Evolutionary conservation across 1,284 basidiomycete species (phyloP).

Genomic region (Heterobasidion parviporum): DNA sequence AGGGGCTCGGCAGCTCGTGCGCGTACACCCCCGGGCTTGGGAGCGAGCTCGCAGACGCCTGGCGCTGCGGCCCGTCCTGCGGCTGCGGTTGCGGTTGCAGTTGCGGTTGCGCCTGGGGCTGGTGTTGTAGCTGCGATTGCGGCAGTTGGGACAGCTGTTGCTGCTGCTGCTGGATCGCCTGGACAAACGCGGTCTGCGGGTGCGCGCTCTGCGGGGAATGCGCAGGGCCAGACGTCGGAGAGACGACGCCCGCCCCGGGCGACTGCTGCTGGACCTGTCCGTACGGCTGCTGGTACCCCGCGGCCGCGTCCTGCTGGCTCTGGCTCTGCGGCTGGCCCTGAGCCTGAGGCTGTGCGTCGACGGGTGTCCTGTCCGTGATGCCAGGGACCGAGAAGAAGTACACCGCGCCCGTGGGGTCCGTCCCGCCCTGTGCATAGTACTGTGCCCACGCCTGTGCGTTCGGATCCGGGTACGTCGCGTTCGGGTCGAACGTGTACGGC

Average conservation of each 20-base stretch:
- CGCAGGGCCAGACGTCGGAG: neutral
- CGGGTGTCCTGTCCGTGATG: conserved; percentile 34
- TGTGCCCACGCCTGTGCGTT: conserved; percentile 77
- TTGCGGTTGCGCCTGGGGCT: neutral
- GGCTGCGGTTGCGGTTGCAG: neutral
- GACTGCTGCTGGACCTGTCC: neutral
- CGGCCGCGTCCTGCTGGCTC: neutral
- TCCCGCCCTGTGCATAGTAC: conserved; percentile 71
- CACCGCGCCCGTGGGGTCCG: conserved; percentile 58
- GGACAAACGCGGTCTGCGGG: neutral
- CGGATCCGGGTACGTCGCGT: conserved; percentile 54
- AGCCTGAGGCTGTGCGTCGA: neutral
- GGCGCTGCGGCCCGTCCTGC: neutral
- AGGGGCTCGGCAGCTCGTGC: too few relatives aligned
- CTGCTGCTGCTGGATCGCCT: conserved; percentile 7
- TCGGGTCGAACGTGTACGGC: conserved; percentile 65
- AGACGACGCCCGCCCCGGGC: neutral
- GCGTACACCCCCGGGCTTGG: conserved; percentile 6
- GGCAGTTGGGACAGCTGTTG: conserved; percentile 1
- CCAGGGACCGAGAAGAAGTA: conserved; percentile 73
- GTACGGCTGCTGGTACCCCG: neutral
- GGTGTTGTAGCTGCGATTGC: neutral
- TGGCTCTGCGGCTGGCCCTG: neutral
- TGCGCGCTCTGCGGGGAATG: neutral
- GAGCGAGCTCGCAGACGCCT: conserved; percentile 3